phyloP scores from a whole-genome alignment of 768 basidiomycete species.

The Nevesoporus exiguus region DNA sequence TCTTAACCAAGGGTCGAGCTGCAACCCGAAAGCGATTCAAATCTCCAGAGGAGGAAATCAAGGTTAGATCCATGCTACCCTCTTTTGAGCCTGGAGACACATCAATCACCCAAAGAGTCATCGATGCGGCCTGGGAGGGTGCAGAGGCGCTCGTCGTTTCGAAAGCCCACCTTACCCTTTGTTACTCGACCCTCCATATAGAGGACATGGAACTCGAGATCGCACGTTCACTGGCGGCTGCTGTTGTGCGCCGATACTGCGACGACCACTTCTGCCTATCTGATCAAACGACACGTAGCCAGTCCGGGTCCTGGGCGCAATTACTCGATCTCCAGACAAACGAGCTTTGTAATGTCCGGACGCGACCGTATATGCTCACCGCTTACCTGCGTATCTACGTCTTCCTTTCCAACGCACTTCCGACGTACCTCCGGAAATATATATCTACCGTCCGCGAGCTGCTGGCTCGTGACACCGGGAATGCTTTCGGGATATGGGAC shows the following conservation, averaged over 20 bases:
- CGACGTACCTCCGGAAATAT: slow-evolving; percentile 30
- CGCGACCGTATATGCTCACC: slow-evolving; percentile 48
- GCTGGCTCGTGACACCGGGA: slow-evolving; percentile 58
- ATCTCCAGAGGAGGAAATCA: slow-evolving; percentile 19
- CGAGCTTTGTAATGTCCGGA: slow-evolving; percentile 45
- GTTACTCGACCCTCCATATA: slow-evolving; percentile 31
- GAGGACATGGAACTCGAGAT: slow-evolving; percentile 56
- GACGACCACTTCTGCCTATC: slow-evolving; percentile 13
- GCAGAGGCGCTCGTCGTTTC: slow-evolving; percentile 34
- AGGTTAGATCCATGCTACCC: slow-evolving; percentile 18
- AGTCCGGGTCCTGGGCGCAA: slow-evolving; percentile 39
- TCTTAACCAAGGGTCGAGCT: slow-evolving; percentile 35
- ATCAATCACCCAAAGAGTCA: slow-evolving; percentile 35
- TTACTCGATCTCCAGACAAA: slow-evolving; percentile 56
- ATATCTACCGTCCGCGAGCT: slow-evolving; percentile 49
- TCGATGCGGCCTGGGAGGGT: slow-evolving; percentile 47
- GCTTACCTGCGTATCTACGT: slow-evolving; percentile 53
- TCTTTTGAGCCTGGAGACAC: slow-evolving; percentile 8
- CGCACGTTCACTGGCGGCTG: slow-evolving; percentile 53
- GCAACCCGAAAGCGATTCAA: slow-evolving; percentile 30
- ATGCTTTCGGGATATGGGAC: slow-evolving; percentile 70
- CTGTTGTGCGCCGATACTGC: slow-evolving; percentile 43
- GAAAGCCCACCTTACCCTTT: slow-evolving; percentile 22
- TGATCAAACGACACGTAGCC: slow-evolving; percentile 1
- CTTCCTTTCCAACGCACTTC: slow-evolving; percentile 44